phyloP scores from a whole-genome alignment of 805 yeast species.

The Isabelozyma heimii region DNA sequence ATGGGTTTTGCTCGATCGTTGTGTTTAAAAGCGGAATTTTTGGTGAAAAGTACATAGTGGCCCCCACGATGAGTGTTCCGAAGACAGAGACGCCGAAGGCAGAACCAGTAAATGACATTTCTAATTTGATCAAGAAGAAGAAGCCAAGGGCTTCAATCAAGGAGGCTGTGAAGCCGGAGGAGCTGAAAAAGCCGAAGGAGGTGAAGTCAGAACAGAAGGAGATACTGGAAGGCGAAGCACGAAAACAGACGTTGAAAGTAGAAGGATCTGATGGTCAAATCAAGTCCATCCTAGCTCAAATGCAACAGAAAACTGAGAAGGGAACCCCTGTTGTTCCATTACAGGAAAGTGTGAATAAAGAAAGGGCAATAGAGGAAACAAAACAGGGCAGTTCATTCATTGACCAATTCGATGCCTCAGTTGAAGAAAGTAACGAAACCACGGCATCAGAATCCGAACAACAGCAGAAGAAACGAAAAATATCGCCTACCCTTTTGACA shows the following conservation, averaged over 20 bases:
- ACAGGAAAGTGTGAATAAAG: no score
- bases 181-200: background rate
- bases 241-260: background rate
- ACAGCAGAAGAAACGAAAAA: background rate
- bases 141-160: background rate
- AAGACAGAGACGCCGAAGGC: background rate
- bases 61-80: background rate
- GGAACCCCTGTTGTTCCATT: background rate
- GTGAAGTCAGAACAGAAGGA: background rate
- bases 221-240: background rate
- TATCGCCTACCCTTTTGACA: no score
- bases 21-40: constrained; percentile 51
- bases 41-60: constrained; percentile 36
- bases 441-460: background rate
- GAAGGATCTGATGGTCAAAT: background rate
- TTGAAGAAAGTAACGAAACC: background rate
- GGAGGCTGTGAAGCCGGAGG: no score
- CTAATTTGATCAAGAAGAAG: background rate
- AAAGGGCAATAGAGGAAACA: background rate
- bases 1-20: constrained; percentile 83
- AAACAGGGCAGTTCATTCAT: background rate
- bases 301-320: background rate
- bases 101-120: background rate
- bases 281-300: background rate
- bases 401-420: background rate